Percentiles rank a stretch among this genome's conserved stretches.
Evolutionary conservation across 1,284 basidiomycete species (phyloP).

Genomic region (Cryptococcus maquisensis): DNA sequence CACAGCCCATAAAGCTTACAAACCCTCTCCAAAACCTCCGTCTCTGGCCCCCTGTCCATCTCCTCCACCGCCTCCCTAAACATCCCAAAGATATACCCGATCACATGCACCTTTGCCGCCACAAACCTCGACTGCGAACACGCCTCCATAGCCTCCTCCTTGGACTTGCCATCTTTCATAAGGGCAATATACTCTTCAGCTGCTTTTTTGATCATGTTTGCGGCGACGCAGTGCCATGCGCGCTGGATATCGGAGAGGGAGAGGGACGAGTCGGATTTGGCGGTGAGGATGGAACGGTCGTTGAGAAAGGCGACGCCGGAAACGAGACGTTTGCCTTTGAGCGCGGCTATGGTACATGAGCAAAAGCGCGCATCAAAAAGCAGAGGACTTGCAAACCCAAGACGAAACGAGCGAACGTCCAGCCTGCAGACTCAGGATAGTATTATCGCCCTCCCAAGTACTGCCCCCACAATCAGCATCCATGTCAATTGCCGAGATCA

Average conservation of each 20-base stretch:
- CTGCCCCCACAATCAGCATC: constrained; percentile 5
- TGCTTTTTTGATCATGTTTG: constrained; percentile 56
- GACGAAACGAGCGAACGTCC: constrained; percentile 54
- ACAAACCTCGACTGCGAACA: constrained; percentile 56
- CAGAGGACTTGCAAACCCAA: constrained; percentile 45
- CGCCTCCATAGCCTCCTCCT: constrained; percentile 55
- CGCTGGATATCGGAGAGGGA: constrained; percentile 52
- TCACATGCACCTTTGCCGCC: constrained; percentile 53
- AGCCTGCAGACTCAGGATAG: constrained; percentile 54
- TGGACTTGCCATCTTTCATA: constrained; percentile 50
- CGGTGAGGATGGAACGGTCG: constrained; percentile 43
- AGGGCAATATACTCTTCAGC: constrained; percentile 50
- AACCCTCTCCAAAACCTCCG: constrained; percentile 43
- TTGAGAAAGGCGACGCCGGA: constrained; percentile 54
- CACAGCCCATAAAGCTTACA: constrained; percentile 53
- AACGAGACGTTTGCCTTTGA: constrained; percentile 51
- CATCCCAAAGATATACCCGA: constrained; percentile 45
- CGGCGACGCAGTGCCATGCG: constrained; percentile 54
- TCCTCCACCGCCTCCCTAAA: constrained; percentile 47
- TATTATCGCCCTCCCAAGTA: constrained; percentile 58
- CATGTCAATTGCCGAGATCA: too few relatives aligned
- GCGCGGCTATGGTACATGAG: constrained; percentile 33
- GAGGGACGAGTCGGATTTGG: constrained; percentile 51
- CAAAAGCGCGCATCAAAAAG: background rate
- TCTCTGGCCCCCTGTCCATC: constrained; percentile 39